Evolutionary conservation across 1,139 yeast genomes (phyloP), one percentile per base, ranked within the genome.

Genomic region (Blastobotrys capitulatus): DNA sequence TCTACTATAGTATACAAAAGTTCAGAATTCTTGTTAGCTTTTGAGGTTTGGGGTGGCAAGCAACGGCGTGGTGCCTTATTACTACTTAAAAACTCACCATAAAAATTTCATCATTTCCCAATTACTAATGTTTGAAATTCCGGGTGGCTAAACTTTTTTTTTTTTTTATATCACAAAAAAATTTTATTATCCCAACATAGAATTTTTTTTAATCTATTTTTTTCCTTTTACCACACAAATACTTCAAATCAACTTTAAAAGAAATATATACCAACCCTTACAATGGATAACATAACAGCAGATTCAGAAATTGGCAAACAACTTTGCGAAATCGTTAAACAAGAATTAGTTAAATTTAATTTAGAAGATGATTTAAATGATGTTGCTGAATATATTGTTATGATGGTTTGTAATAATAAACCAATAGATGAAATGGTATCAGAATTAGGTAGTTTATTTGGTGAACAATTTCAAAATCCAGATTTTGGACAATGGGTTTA

Each of bases 331-430:
- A 26, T 50, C 8, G 48, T 60, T 42, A 34, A 46, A 42, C 48
- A 53, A 13, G 52, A 51, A 8, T 45, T 60, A 15, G 44, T 48
- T 19, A 38, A 38, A 25, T 51, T 59, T 29, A 58, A 55, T 8
- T 45, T 58, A 2, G 59, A 57, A 22, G 95, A 85, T 53, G 95
- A 87, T 63, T 81, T 87, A 31, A 79, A 74, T 42, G 88, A 84
- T 62, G 84, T 86, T 38, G 87, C 96, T 15, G 95, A 88, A 63
- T 88, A 80, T 63, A 80, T 88, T 53, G 77, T 83, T 20, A 77
- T 86, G 51, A 73, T 87, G 70, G 81, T 87, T 52, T 81, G 84
- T 26, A 86, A 86, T 60, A 80, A 83, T 57, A 83, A 86, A 62
- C 69, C 81, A 6, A 77, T 82, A 10, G 74, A 72, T 9, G 87